A percentile compares a stretch with the other conserved stretches of the same genome.
These are phyloP conservation scores for Saraca asoca DNA, from an alignment of 331 rosid genomes.

Conservation along the genomic window DNA sequence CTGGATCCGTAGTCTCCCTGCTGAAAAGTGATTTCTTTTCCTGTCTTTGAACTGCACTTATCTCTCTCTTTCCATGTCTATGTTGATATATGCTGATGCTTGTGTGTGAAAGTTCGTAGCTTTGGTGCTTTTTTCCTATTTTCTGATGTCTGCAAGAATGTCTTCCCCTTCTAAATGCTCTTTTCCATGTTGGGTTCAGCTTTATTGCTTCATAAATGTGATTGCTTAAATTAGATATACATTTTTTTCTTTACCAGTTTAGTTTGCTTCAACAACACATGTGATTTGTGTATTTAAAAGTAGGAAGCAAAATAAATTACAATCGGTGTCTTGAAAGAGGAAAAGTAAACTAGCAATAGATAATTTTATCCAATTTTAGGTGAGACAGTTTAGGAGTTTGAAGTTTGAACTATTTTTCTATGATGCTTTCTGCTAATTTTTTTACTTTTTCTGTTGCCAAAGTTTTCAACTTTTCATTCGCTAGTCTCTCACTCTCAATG, in stretches of 20 bases:
- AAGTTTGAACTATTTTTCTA: not conserved
- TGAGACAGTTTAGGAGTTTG: too few relatives aligned
- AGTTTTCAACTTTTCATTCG: conserved; percentile 4
- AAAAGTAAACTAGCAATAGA: not conserved
- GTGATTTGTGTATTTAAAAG: not conserved
- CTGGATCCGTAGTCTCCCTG: conserved; percentile 15
- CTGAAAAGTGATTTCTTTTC: conserved; percentile 9
- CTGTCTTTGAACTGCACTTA: not conserved
- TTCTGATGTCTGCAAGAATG: not conserved
- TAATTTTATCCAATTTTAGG: not conserved
- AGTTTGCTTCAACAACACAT: too few relatives aligned
- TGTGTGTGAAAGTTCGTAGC: not conserved
- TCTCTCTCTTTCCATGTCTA: not conserved
- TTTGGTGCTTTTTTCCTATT: not conserved
- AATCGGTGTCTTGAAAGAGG: not conserved
- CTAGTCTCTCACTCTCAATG: not conserved
- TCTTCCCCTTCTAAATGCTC: not conserved
- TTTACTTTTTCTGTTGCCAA: too few relatives aligned
- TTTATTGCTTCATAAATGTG: conserved; percentile 1
- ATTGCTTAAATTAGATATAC: not conserved
- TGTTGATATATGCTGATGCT: not conserved
- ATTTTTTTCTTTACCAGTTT: not conserved
- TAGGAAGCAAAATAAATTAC: not conserved
- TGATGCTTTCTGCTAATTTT: not conserved
- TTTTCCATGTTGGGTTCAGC: conserved; percentile 2